These are phyloP conservation scores for Boletus subcaerulescens DNA, from an alignment of 768 basidiomycete genomes.

Conservation along the genomic window DNA sequence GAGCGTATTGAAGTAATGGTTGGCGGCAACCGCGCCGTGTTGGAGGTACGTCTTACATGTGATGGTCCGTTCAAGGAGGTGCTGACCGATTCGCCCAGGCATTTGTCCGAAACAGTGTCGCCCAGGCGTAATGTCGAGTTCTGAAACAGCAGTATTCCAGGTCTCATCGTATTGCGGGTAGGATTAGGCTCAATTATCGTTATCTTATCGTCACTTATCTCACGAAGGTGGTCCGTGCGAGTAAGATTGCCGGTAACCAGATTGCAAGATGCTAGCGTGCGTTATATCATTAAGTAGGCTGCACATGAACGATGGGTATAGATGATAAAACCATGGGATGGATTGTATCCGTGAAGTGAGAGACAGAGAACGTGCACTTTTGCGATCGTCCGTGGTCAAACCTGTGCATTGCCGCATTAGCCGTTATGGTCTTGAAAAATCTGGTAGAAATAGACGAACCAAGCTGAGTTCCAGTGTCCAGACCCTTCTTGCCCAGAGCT, in stretches of 20 bases:
- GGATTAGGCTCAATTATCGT: not conserved
- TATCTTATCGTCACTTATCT: not conserved
- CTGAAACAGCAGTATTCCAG: no score
- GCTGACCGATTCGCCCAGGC: not conserved
- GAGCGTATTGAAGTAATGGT: not conserved
- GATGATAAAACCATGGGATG: slow-evolving; percentile 18
- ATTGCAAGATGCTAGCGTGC: slow-evolving; percentile 27
- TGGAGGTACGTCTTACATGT: slow-evolving; percentile 4
- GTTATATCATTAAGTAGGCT: slow-evolving; percentile 27
- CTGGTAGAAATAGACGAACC: slow-evolving; percentile 42
- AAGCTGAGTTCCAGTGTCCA: slow-evolving; percentile 98
- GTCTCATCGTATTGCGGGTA: not conserved
- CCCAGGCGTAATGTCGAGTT: no score
- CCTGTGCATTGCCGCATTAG: slow-evolving; percentile 7
- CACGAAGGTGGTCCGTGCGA: no score
- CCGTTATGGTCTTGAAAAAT: not conserved
- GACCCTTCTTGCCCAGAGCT: slow-evolving; percentile 95
- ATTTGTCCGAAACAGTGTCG: not conserved
- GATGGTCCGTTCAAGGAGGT: not conserved
- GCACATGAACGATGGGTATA: slow-evolving; percentile 29
- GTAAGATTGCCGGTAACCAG: not conserved
- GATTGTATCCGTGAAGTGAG: slow-evolving; percentile 17
- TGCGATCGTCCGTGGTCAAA: slow-evolving; percentile 11
- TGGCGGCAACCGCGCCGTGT: not conserved
- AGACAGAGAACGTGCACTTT: slow-evolving; percentile 4